Evolutionary conservation across 176 grass and related monocot genomes (phyloP), one percentile per base, ranked within the genome.

Genomic region (Oryza nivara): DNA sequence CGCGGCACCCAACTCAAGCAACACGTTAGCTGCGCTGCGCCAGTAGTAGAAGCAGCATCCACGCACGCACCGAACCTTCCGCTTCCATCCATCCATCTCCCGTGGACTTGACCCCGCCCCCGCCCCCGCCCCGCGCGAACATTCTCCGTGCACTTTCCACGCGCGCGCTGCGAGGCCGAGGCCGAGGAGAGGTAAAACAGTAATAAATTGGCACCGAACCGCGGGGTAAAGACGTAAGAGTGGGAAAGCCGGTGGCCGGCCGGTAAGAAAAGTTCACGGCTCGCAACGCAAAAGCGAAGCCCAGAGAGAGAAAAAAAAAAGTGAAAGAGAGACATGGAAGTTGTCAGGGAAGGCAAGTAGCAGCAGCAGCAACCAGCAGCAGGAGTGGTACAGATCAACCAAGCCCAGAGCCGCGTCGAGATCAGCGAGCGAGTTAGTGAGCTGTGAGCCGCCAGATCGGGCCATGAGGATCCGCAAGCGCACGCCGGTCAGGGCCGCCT

Each of bases 381-480:
- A 68, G 30, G 69, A 17, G 30, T 43, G 16, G 35, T 12, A n/a
- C 48, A 48, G 76, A 46, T 46, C 40, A 78, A 25, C 54, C 4
- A 17, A 15, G 38, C 28, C 11, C 2, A 22, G 74, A 40, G 44
- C 28, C 71, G 71, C 71, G 23, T 26, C 23, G 43, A 60, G 32
- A 25, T 32, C 12, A 22, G 10, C 20, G 30, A 23, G 6, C 46
- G 16, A 12, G 20, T 16, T 11, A 56, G 26, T 38, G 67, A 9
- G 54, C 19, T 7, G 26, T 38, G 67, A 9, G 54, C 54, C 17
- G 54, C 32, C 32, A 20, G 20, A 30, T 36, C 72, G 45, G 54
- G 11, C 19, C 75, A 90, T 90, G 88, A 86, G 84, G 68, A 90
- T 86, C 84, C 73, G 88, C 9, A 90, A 86, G 83, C 84, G 84